Percentiles rank a stretch among this genome's conserved stretches.
Evolutionary conservation across 108 stramenopile genomes (phyloP).

Genomic region (Fragilaria crotonensis): DNA sequence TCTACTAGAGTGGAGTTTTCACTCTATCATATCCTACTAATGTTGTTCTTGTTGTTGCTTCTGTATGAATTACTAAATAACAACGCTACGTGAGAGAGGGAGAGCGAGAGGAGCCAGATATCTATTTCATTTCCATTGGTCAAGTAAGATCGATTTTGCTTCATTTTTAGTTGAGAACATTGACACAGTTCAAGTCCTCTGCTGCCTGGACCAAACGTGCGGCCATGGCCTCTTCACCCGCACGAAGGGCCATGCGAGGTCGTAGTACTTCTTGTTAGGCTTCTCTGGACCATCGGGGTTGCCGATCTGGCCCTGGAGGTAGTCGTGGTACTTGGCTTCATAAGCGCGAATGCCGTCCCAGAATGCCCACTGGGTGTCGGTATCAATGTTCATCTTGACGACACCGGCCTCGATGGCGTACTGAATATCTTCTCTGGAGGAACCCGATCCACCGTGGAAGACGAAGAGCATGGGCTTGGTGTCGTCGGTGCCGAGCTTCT

Average conservation of each 20-base stretch:
- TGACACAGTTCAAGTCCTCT: slow-evolving; percentile 87
- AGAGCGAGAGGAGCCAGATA: no score
- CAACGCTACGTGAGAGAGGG: no score
- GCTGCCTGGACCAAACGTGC: slow-evolving; percentile 83
- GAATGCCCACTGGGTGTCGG: slow-evolving; percentile 96
- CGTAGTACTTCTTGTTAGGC: slow-evolving; percentile 99
- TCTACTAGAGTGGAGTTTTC: no score
- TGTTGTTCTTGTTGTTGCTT: no score
- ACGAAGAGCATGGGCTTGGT: slow-evolving; percentile 93
- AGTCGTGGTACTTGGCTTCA: slow-evolving; percentile 89
- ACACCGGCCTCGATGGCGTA: slow-evolving; percentile 88
- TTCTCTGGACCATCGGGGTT: slow-evolving; percentile 94
- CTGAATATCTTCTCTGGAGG: slow-evolving; percentile 85
- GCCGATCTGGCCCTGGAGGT: slow-evolving; percentile 94
- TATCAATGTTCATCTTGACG: slow-evolving; percentile 99
- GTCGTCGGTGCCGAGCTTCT: slow-evolving; percentile 85
- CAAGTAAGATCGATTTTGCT: no score
- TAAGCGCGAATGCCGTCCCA: slow-evolving; percentile 88
- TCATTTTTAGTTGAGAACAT: slow-evolving; percentile 87
- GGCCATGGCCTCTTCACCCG: slow-evolving; percentile 91
- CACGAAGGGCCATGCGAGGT: slow-evolving; percentile 78
- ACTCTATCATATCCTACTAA: no score
- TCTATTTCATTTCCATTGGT: no score
- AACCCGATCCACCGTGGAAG: slow-evolving; percentile 96
- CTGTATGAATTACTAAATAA: no score